Conservation (phyloP, 257 asterid species). For the Apocynum venetum region DNA sequence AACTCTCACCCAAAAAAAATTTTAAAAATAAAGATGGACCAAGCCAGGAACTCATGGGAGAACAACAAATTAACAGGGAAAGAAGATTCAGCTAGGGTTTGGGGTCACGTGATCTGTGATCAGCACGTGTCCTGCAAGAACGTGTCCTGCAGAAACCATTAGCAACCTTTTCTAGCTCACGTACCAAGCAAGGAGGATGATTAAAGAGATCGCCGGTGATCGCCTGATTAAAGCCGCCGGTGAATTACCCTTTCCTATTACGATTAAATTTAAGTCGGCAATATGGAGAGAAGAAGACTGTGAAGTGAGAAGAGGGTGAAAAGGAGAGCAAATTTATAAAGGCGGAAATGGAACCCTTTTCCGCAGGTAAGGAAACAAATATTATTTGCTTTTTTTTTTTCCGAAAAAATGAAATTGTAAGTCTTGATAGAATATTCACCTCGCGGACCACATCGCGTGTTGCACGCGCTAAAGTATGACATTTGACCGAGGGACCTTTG, state of each 20-base stretch:
- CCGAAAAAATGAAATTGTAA: neutral
- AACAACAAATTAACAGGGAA: constrained; percentile 11
- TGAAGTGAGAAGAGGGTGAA: neutral
- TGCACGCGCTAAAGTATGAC: neutral
- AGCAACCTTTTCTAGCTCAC: constrained; percentile 8
- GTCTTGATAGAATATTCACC: neutral
- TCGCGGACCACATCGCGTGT: neutral
- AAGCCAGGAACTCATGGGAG: neutral
- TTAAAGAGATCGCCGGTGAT: constrained; percentile 28
- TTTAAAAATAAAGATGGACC: neutral
- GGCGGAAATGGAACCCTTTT: constrained; percentile 17
- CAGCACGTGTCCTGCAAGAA: constrained; percentile 22
- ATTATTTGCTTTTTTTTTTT: neutral
- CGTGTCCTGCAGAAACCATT: neutral
- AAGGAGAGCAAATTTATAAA: constrained; percentile 12
- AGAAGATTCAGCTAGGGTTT: constrained; percentile 26
- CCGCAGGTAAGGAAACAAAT: constrained; percentile 13
- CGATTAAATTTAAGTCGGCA: constrained; percentile 21
- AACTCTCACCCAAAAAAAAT: neutral
- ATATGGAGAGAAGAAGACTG: constrained; percentile 15
- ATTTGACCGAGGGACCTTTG: neutral
- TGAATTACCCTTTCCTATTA: neutral
- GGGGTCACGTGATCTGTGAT: constrained; percentile 37
- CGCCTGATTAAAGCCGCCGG: constrained; percentile 22
- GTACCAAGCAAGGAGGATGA: constrained; percentile 22